Conservation (phyloP, 139 green algal species). For the Picochlorum sp. region DNA sequence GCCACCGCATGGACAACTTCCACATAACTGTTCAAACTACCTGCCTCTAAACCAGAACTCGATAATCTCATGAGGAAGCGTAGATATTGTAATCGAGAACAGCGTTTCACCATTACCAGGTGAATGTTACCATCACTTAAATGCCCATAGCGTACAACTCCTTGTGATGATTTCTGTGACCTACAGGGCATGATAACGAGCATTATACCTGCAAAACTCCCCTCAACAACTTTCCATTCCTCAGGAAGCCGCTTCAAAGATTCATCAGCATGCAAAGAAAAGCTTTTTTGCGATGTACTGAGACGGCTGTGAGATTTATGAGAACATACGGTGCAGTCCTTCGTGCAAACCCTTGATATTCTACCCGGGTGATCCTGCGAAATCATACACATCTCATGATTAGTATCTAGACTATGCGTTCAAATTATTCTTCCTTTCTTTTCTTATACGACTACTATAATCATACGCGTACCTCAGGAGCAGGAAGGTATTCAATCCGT, state of each 20-base stretch:
- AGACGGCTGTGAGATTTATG: background rate
- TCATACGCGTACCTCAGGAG: background rate
- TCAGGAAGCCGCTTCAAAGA: background rate
- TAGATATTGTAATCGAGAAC: conserved; percentile 47
- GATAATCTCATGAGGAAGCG: conserved; percentile 38
- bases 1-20: conserved; percentile 32
- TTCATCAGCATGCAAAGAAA: background rate
- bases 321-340: background rate
- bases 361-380: background rate
- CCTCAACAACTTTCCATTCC: conserved; percentile 24
- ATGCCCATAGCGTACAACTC: conserved; percentile 53
- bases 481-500: conserved; percentile 11
- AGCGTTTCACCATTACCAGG: conserved; percentile 54
- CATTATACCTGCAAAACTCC: conserved; percentile 56
- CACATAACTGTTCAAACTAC: conserved; percentile 22
- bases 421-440: too few relatives aligned
- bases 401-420: too few relatives aligned
- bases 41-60: background rate
- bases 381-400: too few relatives aligned
- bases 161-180: conserved; percentile 49
- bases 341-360: background rate
- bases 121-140: conserved; percentile 60
- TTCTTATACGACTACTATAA: too few relatives aligned
- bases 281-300: background rate
- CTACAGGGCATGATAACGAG: conserved; percentile 58